These are phyloP conservation scores for Paragyromitra xinjiangensis DNA, from an alignment of 495 filamentous ascomycete genomes.

Conservation along the genomic window DNA sequence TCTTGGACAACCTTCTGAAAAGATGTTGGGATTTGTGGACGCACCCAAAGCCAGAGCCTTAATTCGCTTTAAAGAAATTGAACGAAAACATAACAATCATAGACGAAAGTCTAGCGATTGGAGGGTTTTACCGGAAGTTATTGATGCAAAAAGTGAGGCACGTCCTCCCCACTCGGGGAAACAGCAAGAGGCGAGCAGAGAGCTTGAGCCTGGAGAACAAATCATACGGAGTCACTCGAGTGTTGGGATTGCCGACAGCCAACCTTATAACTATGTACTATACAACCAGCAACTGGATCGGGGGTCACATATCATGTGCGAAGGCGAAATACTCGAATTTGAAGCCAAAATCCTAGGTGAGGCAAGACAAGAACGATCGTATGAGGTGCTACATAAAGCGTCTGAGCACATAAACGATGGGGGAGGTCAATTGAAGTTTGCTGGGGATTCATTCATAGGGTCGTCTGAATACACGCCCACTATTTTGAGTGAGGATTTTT, in stretches of 20 bases:
- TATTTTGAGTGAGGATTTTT: neutral
- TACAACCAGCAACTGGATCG: neutral
- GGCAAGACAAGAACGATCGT: neutral
- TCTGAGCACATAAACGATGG: neutral
- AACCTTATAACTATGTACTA: neutral
- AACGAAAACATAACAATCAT: neutral
- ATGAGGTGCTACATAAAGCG: neutral
- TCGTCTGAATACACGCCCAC: neutral
- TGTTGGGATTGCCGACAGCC: neutral
- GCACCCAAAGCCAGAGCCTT: neutral
- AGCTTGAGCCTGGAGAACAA: no score
- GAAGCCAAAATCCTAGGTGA: neutral
- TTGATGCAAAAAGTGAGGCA: neutral
- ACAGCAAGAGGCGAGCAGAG: neutral
- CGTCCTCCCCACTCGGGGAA: neutral
- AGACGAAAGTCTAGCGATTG: neutral
- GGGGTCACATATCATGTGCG: neutral
- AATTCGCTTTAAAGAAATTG: neutral
- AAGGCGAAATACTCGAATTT: neutral
- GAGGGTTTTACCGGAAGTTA: neutral
- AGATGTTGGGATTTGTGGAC: neutral
- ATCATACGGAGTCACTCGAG: slow-evolving; percentile 6
- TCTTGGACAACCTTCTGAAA: neutral
- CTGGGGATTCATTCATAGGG: neutral
- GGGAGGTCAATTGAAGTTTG: neutral